Percentiles rank a stretch among this genome's conserved stretches.
Conservation (phyloP, 1,284 basidiomycete genomes). For the Anthracocystis setariae region DNA sequence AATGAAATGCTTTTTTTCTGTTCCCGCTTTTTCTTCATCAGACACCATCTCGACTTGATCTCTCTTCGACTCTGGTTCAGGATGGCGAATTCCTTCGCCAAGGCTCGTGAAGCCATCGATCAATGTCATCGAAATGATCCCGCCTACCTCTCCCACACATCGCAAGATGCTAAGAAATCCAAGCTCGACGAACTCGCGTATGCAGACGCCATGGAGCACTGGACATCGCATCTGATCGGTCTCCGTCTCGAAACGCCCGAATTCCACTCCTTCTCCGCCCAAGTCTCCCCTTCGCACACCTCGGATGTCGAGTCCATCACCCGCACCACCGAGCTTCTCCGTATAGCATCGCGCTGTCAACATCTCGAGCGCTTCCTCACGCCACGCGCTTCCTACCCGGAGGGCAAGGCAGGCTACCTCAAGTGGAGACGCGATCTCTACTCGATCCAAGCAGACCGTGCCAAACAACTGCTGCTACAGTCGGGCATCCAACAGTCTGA, state of each 20-base stretch:
- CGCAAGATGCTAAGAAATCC: slow-evolving; percentile 6
- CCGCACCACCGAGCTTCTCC: slow-evolving; percentile 38
- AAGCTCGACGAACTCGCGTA: slow-evolving; percentile 61
- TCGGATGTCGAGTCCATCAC: slow-evolving; percentile 26
- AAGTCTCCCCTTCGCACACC: slow-evolving; percentile 20
- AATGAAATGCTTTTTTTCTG: not conserved
- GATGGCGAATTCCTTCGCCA: slow-evolving; percentile 32
- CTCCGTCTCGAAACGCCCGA: slow-evolving; percentile 36
- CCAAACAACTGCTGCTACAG: slow-evolving; percentile 44
- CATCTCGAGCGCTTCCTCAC: slow-evolving; percentile 63
- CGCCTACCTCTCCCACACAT: slow-evolving; percentile 28
- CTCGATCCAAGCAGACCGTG: slow-evolving; percentile 56
- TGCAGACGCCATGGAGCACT: slow-evolving; percentile 58
- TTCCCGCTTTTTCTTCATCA: not conserved
- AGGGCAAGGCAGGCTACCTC: slow-evolving; percentile 64
- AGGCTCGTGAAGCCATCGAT: slow-evolving; percentile 48
- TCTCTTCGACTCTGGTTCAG: not conserved
- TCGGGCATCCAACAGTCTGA: slow-evolving; percentile 43
- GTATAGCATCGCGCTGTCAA: slow-evolving; percentile 63
- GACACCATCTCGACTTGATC: not conserved
- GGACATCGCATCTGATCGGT: slow-evolving; percentile 30
- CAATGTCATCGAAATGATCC: slow-evolving; percentile 49
- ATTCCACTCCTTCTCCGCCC: slow-evolving; percentile 19
- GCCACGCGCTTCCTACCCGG: slow-evolving; percentile 58
- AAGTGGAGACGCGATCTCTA: slow-evolving; percentile 64